Evolutionary conservation across 75 land plant genomes (phyloP).

Genomic region (Gnetum montanum): DNA sequence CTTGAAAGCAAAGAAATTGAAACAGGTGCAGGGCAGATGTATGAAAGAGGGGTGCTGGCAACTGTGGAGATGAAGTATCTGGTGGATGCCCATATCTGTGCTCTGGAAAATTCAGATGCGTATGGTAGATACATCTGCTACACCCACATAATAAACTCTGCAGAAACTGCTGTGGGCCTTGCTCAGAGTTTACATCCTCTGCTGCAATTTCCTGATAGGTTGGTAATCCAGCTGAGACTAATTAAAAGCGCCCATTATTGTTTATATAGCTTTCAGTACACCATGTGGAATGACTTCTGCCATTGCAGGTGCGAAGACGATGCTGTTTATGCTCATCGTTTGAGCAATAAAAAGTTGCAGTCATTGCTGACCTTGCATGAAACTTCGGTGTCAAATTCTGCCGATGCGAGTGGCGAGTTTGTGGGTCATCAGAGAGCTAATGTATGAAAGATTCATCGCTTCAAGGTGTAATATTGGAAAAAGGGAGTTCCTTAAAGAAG

Average conservation of each 20-base stretch:
- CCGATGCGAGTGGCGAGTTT: too few relatives aligned
- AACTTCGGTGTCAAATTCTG: too few relatives aligned
- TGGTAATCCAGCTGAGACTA: neutral
- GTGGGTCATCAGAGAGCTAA: too few relatives aligned
- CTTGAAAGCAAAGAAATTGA: too few relatives aligned
- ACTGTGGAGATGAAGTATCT: conserved; percentile 55
- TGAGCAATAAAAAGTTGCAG: conserved; percentile 55
- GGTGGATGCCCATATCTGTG: conserved; percentile 65
- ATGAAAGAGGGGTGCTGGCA: conserved; percentile 59
- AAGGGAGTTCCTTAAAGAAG: too few relatives aligned
- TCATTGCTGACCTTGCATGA: conserved; percentile 50
- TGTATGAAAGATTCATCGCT: too few relatives aligned
- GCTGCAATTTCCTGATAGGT: conserved; percentile 8
- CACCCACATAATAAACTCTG: conserved; percentile 34
- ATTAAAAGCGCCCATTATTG: neutral
- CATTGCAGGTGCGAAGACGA: conserved; percentile 14
- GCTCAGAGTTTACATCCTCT: conserved; percentile 23
- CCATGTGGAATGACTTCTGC: neutral
- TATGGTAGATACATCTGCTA: conserved; percentile 85
- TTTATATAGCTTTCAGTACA: neutral
- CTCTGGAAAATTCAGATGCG: conserved; percentile 37
- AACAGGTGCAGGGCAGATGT: conserved; percentile 58
- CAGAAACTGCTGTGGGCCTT: conserved; percentile 44
- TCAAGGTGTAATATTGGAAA: too few relatives aligned
- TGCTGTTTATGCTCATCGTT: conserved; percentile 21